These are phyloP conservation scores for Arabidopsis lyrata DNA, from an alignment of 441 rosid species.

Conservation along the genomic window DNA sequence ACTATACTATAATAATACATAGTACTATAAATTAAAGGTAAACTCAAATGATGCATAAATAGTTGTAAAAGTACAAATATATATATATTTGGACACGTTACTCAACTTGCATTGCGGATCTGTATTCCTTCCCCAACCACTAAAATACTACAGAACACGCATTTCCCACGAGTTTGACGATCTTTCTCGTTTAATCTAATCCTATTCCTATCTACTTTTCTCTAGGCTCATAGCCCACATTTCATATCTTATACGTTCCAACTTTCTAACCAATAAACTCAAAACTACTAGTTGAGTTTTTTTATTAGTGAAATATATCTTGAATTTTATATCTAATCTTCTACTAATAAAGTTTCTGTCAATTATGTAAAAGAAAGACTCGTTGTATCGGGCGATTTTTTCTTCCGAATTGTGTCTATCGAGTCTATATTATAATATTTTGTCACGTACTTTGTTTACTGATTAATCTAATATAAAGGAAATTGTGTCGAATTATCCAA, in stretches of 20 bases:
- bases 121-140: constrained; percentile 41
- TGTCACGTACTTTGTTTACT: neutral
- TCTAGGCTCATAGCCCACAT: constrained; percentile 16
- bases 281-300: neutral
- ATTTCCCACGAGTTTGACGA: constrained; percentile 44
- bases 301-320: constrained; percentile 4
- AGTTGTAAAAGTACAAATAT: neutral
- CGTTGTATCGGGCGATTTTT: constrained; percentile 18
- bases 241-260: constrained; percentile 18
- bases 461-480: neutral
- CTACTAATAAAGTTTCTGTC: constrained; percentile 8
- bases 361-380: constrained; percentile 33
- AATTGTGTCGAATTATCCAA: neutral
- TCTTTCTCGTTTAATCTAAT: constrained; percentile 23
- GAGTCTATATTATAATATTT: neutral
- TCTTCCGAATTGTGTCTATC: neutral
- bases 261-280: constrained; percentile 14
- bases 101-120: constrained; percentile 37
- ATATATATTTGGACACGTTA: constrained; percentile 34
- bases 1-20: neutral
- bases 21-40: constrained; percentile 1
- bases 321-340: constrained; percentile 2
- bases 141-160: constrained; percentile 12
- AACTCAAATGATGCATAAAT: constrained; percentile 24
- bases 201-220: constrained; percentile 17